Evolutionary conservation across 2,329 filamentous ascomycete species (phyloP).

Genomic region (Colletotrichum tanaceti): DNA sequence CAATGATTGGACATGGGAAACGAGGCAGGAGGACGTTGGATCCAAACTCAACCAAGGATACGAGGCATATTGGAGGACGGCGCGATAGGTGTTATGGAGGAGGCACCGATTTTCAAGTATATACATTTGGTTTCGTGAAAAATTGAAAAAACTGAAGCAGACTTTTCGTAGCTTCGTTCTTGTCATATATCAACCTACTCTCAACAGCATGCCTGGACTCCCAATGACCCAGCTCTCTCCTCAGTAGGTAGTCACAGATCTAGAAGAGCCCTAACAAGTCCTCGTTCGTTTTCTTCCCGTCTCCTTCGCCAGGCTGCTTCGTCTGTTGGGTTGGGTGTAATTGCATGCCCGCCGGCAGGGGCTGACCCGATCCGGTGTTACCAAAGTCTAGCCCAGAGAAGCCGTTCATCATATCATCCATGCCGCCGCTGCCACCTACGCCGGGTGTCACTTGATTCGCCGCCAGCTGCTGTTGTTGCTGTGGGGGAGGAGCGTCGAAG

Average conservation of each 20-base stretch:
- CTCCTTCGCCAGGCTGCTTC: conserved; percentile 48
- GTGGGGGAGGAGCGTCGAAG: conserved; percentile 74
- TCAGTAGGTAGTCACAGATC: conserved; percentile 35
- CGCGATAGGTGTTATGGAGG: conserved; percentile 26
- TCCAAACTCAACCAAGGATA: neutral
- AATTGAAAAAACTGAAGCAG: conserved; percentile 30
- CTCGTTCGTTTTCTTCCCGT: conserved; percentile 68
- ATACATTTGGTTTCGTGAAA: conserved; percentile 14
- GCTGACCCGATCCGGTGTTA: conserved; percentile 64
- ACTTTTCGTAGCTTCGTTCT: conserved; percentile 40
- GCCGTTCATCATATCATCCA: conserved; percentile 91
- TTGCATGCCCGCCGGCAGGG: conserved; percentile 73
- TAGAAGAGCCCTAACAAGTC: conserved; percentile 65
- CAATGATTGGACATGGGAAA: neutral
- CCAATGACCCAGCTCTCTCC: conserved; percentile 22
- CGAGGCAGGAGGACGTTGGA: conserved; percentile 5
- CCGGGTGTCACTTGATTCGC: conserved; percentile 41
- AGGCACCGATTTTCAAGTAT: conserved; percentile 20
- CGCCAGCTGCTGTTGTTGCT: conserved; percentile 56
- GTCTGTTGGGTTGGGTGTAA: conserved; percentile 54
- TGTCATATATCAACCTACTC: conserved; percentile 41
- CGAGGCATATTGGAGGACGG: conserved; percentile 16
- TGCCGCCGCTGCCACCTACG: conserved; percentile 67
- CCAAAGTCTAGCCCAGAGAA: conserved; percentile 85
- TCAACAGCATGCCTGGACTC: conserved; percentile 39